Conservation (phyloP, 495 filamentous ascomycete genomes). For the Penicillium robsamsonii region DNA sequence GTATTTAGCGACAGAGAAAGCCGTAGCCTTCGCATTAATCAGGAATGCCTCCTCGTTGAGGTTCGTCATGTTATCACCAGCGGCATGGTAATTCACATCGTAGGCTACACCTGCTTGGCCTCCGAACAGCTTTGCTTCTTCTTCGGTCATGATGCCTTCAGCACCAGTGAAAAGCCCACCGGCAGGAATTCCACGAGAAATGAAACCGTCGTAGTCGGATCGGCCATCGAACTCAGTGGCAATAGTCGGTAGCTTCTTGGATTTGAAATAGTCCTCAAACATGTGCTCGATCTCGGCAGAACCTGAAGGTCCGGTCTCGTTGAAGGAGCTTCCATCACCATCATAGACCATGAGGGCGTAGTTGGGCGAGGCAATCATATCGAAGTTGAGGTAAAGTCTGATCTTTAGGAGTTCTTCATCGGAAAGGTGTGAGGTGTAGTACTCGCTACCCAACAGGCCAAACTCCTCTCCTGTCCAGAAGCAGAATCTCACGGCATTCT, state of each 20-base stretch:
- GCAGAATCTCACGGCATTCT: constrained; percentile 66
- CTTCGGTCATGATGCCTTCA: constrained; percentile 61
- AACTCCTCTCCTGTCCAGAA: constrained; percentile 70
- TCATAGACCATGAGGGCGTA: constrained; percentile 68
- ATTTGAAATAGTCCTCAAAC: constrained; percentile 60
- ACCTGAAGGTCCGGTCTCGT: constrained; percentile 59
- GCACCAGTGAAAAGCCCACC: constrained; percentile 71
- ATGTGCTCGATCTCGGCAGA: constrained; percentile 61
- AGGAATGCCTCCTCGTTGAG: constrained; percentile 58
- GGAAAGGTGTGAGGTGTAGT: constrained; percentile 54
- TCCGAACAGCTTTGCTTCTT: constrained; percentile 56
- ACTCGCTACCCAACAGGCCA: constrained; percentile 61
- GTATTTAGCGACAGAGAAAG: constrained; percentile 63
- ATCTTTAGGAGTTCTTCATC: constrained; percentile 54
- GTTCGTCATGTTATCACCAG: constrained; percentile 58
- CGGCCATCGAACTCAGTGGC: constrained; percentile 61
- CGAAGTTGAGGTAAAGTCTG: constrained; percentile 70
- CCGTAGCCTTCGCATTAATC: constrained; percentile 59
- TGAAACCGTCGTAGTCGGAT: constrained; percentile 68
- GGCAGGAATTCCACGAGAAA: constrained; percentile 58
- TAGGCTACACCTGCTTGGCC: constrained; percentile 57
- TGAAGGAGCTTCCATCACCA: constrained; percentile 63
- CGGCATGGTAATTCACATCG: constrained; percentile 63
- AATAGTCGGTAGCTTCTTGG: constrained; percentile 38
- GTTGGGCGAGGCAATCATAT: constrained; percentile 77